These are phyloP conservation scores for Skeletonema potamos DNA, from an alignment of 108 stramenopile species.

Conservation along the genomic window DNA sequence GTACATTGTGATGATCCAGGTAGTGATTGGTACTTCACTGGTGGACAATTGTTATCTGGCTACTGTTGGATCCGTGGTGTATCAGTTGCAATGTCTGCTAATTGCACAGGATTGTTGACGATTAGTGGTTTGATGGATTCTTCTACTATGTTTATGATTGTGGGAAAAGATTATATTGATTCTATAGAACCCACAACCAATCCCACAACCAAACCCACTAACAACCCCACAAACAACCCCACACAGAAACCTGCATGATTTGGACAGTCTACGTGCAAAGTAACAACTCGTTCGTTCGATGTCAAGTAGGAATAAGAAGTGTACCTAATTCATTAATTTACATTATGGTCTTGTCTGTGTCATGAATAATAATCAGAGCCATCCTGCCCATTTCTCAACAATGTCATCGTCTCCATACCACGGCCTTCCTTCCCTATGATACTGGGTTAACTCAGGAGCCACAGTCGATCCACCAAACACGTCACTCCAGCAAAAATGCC, in stretches of 20 bases:
- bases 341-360: not conserved
- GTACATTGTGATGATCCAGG: not conserved
- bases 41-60: not conserved
- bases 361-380: constrained; percentile 38
- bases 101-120: not conserved
- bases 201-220: not conserved
- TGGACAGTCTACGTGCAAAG: no score
- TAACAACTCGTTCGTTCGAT: no score
- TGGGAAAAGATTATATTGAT: not conserved
- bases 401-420: constrained; percentile 71
- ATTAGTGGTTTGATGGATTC: not conserved
- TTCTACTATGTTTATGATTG: not conserved
- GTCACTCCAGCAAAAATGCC: constrained; percentile 69
- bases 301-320: no score
- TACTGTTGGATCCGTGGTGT: not conserved
- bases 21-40: not conserved
- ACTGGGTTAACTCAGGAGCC: constrained; percentile 58
- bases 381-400: constrained; percentile 62
- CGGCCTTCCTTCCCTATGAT: constrained; percentile 45
- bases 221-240: not conserved
- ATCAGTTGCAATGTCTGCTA: not conserved
- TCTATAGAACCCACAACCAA: not conserved
- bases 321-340: not conserved
- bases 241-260: not conserved
- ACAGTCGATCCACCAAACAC: constrained; percentile 57